These are phyloP conservation scores for Rhodotorula sp. DNA, from an alignment of 1,284 basidiomycete genomes.

Conservation along the genomic window DNA sequence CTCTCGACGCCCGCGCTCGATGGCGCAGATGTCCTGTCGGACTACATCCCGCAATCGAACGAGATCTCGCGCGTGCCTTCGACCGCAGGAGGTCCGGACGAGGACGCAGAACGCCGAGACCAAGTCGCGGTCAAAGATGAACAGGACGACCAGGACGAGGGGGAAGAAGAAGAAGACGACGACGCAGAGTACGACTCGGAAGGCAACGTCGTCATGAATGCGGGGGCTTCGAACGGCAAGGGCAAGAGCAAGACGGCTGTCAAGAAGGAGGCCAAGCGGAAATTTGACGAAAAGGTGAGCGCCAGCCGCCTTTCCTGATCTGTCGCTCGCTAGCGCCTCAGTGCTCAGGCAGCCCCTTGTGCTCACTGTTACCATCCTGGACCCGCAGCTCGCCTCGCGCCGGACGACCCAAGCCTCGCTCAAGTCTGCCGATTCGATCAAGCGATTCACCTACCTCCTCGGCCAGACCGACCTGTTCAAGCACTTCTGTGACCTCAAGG, in stretches of 20 bases:
- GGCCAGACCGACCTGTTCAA: conserved; percentile 95
- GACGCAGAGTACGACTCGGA: conserved; percentile 35
- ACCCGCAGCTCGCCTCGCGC: conserved; percentile 23
- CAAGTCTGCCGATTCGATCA: conserved; percentile 87
- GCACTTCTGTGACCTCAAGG: conserved; percentile 91
- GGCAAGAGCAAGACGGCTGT: conserved; percentile 63
- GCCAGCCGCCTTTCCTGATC: too few relatives aligned
- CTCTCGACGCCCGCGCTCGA: conserved; percentile 5
- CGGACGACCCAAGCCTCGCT: conserved; percentile 27
- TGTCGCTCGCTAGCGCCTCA: background rate
- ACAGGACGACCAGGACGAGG: conserved; percentile 25
- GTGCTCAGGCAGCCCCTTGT: too few relatives aligned
- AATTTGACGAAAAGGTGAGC: conserved; percentile 56
- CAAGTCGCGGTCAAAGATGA: conserved; percentile 8
- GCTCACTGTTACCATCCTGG: too few relatives aligned
- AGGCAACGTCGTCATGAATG: conserved; percentile 11
- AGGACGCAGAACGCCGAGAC: conserved; percentile 4
- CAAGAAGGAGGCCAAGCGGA: conserved; percentile 35
- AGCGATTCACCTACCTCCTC: conserved; percentile 88
- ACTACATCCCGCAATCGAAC: conserved; percentile 40
- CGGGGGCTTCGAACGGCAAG: background rate
- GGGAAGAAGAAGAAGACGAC: conserved; percentile 24
- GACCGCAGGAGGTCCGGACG: conserved; percentile 18
- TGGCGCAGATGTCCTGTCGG: conserved; percentile 24
- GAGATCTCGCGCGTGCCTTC: conserved; percentile 36